A percentile compares a stretch with the other conserved stretches of the same genome.
These are phyloP conservation scores for Steccherinum ochraceum DNA, from an alignment of 768 basidiomycete species.

Conservation along the genomic window DNA sequence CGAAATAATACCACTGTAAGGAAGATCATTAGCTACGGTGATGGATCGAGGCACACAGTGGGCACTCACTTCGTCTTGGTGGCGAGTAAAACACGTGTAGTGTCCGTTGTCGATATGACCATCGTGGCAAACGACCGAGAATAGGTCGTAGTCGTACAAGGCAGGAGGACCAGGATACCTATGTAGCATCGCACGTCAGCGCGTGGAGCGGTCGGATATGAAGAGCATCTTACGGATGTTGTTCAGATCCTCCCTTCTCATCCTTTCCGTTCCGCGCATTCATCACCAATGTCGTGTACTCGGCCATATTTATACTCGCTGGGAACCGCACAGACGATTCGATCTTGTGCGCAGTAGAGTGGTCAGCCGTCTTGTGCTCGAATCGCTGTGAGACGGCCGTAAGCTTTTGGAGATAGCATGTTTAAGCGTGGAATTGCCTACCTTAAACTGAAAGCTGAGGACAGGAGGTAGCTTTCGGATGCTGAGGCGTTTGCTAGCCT, in stretches of 20 bases:
- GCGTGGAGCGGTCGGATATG: background rate
- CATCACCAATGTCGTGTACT: slow-evolving; percentile 67
- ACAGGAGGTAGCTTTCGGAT: slow-evolving; percentile 84
- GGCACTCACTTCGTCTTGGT: slow-evolving; percentile 69
- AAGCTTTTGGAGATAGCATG: background rate
- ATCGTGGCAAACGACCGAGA: slow-evolving; percentile 91
- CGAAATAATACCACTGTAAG: slow-evolving; percentile 84
- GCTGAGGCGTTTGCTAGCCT: slow-evolving; percentile 80
- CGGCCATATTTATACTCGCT: slow-evolving; percentile 79
- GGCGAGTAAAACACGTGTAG: slow-evolving; percentile 84
- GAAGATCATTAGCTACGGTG: background rate
- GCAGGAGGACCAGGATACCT: slow-evolving; percentile 52
- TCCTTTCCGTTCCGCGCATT: slow-evolving; percentile 30
- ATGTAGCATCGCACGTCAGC: background rate
- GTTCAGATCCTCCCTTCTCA: background rate
- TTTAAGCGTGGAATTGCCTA: slow-evolving; percentile 22
- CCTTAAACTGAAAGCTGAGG: slow-evolving; percentile 94
- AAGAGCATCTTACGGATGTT: background rate
- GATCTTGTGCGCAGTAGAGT: slow-evolving; percentile 74
- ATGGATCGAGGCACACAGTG: background rate
- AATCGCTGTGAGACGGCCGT: slow-evolving; percentile 61
- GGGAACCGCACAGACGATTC: slow-evolving; percentile 81
- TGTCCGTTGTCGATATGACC: slow-evolving; percentile 94
- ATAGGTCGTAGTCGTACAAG: slow-evolving; percentile 86
- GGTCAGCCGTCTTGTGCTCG: slow-evolving; percentile 77